Base-by-base conservation (phyloP, 2,329 filamentous ascomycete species). In the Aureobasidium pullulans region DNA sequence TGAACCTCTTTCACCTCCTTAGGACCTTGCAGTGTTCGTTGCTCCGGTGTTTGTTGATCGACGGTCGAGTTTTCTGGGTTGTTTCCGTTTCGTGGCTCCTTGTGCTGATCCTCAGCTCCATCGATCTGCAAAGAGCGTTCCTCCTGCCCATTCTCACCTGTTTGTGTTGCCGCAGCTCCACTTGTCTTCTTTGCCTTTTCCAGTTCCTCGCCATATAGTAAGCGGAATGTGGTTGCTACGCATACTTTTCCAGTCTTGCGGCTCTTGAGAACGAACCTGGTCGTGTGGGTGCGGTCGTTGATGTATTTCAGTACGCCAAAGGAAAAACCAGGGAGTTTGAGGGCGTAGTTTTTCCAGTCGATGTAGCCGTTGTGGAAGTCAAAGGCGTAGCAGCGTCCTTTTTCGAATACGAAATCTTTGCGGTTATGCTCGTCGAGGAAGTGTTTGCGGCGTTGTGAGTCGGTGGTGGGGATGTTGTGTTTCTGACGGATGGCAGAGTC, bases 331-430 rank as follows among this genome's bases (percentile, higher is more conserved):
- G 76, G 77, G 15, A 79, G 62, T 57, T 75, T 73, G 3, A 79
- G 61, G 3, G 72, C 67, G 60, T 77, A 77, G 46, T 76, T 76
- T 1, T 73, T 72, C 64, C 78, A 79, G 62, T 79, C 76, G 5
- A 79, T 64, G 64, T 78, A 77, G 23, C 75, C 75, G 57, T 79
- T 79, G 68, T 75, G 77, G 61, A 79, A 78, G 59, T 79, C 77
- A 1, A 67, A 75, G 40, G 75, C 70, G 58, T 79, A 79, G 57
- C 73, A 57, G 19, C 77, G 60, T 0, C 72, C 76, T 59, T 73
- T 71, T 60, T 78, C 75, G 49, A 79, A 78, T 0, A 69, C 68
- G 49, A 77, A 75, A 0, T 61, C 50, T 32, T 73, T 66, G 10
- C 75, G 66, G 32, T 75, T 69, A 19, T 64, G 60, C 4, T 64